phyloP scores from a whole-genome alignment of 331 rosid species.

The Pyracantha coccinea region DNA sequence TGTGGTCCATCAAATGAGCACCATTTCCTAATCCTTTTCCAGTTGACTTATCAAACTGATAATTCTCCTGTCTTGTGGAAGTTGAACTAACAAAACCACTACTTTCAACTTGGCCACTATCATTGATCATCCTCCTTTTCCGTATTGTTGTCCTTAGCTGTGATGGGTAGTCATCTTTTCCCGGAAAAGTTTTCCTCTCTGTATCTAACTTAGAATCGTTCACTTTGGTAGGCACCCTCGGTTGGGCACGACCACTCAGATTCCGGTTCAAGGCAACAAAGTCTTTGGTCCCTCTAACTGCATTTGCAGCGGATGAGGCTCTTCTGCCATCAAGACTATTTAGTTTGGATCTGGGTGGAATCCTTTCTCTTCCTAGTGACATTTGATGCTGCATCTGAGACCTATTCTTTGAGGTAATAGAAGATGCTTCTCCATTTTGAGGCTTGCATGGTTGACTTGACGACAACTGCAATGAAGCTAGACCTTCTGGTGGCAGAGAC shows the following conservation, averaged over 20 bases:
- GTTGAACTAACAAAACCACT: constrained; percentile 23
- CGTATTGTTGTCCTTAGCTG: constrained; percentile 37
- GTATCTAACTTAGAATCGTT: constrained; percentile 40
- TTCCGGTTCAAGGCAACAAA: constrained; percentile 59
- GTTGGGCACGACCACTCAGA: constrained; percentile 34
- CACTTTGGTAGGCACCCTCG: constrained; percentile 31
- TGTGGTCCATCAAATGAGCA: constrained; percentile 19
- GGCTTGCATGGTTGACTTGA: constrained; percentile 18
- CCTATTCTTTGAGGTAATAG: constrained; percentile 21
- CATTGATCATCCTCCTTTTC: constrained; percentile 55
- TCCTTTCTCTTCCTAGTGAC: constrained; percentile 22
- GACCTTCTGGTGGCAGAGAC: constrained; percentile 20
- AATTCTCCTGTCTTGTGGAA: constrained; percentile 21
- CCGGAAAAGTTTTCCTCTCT: constrained; percentile 44
- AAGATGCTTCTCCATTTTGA: constrained; percentile 22
- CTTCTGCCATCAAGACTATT: constrained; percentile 38
- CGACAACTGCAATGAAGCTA: constrained; percentile 22
- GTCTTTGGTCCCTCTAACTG: constrained; percentile 41
- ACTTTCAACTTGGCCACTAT: constrained; percentile 25
- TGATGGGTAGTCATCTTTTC: constrained; percentile 33
- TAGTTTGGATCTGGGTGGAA: constrained; percentile 21
- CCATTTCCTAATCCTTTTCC: constrained; percentile 30
- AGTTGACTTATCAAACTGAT: constrained; percentile 16
- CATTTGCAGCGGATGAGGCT: constrained; percentile 39
- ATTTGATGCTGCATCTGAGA: constrained; percentile 25